phyloP scores from a whole-genome alignment of 2,329 filamentous ascomycete genomes.

The Zasmidium angulare region DNA sequence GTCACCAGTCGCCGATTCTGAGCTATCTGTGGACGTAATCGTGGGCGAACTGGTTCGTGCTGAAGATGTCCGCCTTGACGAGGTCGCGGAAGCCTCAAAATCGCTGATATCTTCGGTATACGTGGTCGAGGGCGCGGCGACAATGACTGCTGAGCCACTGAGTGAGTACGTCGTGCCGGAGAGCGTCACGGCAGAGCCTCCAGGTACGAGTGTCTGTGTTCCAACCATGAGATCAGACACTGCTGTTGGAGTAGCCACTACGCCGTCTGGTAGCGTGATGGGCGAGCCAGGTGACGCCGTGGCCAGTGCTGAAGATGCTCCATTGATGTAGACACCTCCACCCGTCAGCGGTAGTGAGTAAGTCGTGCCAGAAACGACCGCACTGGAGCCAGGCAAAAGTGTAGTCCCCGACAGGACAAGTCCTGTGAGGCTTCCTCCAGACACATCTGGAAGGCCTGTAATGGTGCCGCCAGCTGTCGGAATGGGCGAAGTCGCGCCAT shows the following conservation, averaged over 20 bases:
- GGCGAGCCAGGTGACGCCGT: neutral
- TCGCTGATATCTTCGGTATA: slow-evolving; percentile 1
- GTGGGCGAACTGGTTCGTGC: neutral
- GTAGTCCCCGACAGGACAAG: slow-evolving; percentile 11
- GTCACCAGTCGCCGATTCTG: neutral
- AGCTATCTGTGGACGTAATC: neutral
- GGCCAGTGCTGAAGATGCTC: neutral
- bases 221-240: slow-evolving; percentile 9
- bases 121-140: slow-evolving; percentile 2
- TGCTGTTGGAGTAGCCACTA: slow-evolving; percentile 12
- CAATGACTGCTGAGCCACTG: slow-evolving; percentile 9
- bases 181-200: slow-evolving; percentile 10
- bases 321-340: slow-evolving; percentile 8
- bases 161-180: slow-evolving; percentile 16
- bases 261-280: slow-evolving; percentile 9
- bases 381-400: slow-evolving; percentile 9
- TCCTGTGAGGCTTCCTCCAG: slow-evolving; percentile 5
- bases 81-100: neutral
- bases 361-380: slow-evolving; percentile 12
- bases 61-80: neutral
- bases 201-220: slow-evolving; percentile 18
- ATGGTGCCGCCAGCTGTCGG: neutral
- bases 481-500: neutral
- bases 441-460: neutral
- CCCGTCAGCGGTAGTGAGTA: slow-evolving; percentile 11